A percentile compares a stretch with the other conserved stretches of the same genome.
phyloP scores from a whole-genome alignment of 371 early-diverging fungal species.

The Homolaphlyctis polyrhiza region DNA sequence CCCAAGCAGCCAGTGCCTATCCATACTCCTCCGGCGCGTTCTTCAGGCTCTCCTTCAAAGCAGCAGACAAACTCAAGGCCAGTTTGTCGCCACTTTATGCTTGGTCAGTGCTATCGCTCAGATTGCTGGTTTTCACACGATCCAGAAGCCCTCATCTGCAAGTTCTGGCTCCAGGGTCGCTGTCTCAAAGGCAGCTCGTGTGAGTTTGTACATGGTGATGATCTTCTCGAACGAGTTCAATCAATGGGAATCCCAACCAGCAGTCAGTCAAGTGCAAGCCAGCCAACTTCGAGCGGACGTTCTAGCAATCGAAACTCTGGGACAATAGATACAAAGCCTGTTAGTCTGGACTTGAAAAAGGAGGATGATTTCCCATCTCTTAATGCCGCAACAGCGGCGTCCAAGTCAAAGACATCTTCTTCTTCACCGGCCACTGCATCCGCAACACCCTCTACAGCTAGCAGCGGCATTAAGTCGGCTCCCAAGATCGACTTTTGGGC shows the following conservation, averaged over 20 bases:
- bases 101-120: conserved; percentile 66
- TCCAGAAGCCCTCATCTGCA: conserved; percentile 63
- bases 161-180: conserved; percentile 66
- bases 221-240: not conserved
- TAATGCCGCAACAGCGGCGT: conserved; percentile 2
- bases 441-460: not conserved
- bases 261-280: not conserved
- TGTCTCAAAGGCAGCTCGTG: conserved; percentile 67
- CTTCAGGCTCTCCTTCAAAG: no score
- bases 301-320: not conserved
- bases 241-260: not conserved
- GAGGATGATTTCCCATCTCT: conserved; percentile 26
- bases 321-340: not conserved
- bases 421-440: not conserved
- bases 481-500: conserved; percentile 30
- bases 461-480: not conserved
- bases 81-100: conserved; percentile 73
- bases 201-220: conserved; percentile 48
- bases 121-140: conserved; percentile 84
- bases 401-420: not conserved
- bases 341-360: not conserved
- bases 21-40: no score
- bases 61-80: no score
- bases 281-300: not conserved
- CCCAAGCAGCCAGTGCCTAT: no score